Base-by-base conservation (phyloP, 140 eudicot genomes). In the Bidens hawaiensis region DNA sequence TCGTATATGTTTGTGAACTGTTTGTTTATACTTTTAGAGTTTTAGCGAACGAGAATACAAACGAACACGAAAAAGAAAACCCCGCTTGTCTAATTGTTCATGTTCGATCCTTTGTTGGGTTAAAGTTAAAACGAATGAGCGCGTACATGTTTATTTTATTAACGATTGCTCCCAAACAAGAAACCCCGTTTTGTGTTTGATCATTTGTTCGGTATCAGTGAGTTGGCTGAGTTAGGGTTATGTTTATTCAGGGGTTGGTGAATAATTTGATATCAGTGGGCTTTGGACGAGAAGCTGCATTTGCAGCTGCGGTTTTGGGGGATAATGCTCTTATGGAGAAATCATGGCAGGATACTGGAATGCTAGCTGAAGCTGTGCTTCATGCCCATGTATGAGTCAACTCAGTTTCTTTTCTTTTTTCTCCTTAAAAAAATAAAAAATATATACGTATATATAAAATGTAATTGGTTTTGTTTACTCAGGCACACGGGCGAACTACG, bases 291-390 rank as follows among this genome's bases (percentile, higher is more conserved):
- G 99, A 93, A 75, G 96, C 99, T 50, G 99, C 99, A 60, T 93
- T 93, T 76, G 85, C 99, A 18, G 99, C 88, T 67, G 96, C 99
- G 17, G 72, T 93, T 67, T 81, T 93, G 87, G 99, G 99, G 48
- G 99, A 93, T 78, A 93, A 93, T 71, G 81, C 88, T 50, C 87
- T 88, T 49, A 88, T 93, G 99, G 99, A 93, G 84, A 93, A 93
- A 80, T 93, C 99, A 53, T 93, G 96, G 99, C 93, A 93, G 64
- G 99, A 93, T 33, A 93, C 99, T 2, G 96, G 99, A 48, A 93
- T 88, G 99, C 87, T 93, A 41, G 96, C 99, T 25, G 99, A 93
- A 76, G 96, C 99, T 36, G 99, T 91, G 55, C 95, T 93, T 62
- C 99, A 93, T 73, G 88, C 96, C 60, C 99, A 93, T 62, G 99